Percentiles rank a stretch among this genome's conserved stretches.
Evolutionary conservation across 805 yeast species (phyloP).

Genomic region (Candida cerambycidarum): DNA sequence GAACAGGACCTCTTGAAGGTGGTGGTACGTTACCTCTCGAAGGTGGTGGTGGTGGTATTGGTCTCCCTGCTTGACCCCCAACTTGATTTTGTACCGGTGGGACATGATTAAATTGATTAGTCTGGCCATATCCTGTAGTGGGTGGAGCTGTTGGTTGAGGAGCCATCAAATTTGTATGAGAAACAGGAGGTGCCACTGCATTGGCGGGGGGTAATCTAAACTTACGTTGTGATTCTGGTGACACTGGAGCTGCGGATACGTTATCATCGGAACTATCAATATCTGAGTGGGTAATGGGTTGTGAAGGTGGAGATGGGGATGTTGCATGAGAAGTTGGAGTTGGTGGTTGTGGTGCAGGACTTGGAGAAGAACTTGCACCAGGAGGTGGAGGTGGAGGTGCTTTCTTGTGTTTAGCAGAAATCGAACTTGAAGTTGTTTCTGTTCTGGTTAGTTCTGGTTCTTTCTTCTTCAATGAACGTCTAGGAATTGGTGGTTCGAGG

Average conservation of each 20-base stretch:
- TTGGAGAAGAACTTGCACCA: constrained; percentile 15
- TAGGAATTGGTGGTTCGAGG: constrained; percentile 79
- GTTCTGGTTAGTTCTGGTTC: constrained; percentile 12
- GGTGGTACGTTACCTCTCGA: constrained; percentile 17
- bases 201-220: constrained; percentile 40
- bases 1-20: constrained; percentile 14
- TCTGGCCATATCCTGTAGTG: constrained; percentile 5
- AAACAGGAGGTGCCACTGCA: constrained; percentile 30
- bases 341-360: constrained; percentile 10
- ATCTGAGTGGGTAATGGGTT: neutral
- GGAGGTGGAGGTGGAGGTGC: constrained; percentile 46
- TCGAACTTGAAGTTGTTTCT: constrained; percentile 17
- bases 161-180: constrained; percentile 19
- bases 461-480: constrained; percentile 42
- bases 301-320: constrained; percentile 15
- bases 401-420: constrained; percentile 22
- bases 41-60: constrained; percentile 28
- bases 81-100: neutral
- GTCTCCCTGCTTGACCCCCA: constrained; percentile 4
- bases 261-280: constrained; percentile 12
- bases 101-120: constrained; percentile 10
- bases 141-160: constrained; percentile 18
- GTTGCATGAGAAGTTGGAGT: constrained; percentile 14
- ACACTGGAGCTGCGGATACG: constrained; percentile 13
- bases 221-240: constrained; percentile 14